These are phyloP conservation scores for Cladosporium sp. DNA, from an alignment of 2,329 filamentous ascomycete genomes.

Conservation along the genomic window DNA sequence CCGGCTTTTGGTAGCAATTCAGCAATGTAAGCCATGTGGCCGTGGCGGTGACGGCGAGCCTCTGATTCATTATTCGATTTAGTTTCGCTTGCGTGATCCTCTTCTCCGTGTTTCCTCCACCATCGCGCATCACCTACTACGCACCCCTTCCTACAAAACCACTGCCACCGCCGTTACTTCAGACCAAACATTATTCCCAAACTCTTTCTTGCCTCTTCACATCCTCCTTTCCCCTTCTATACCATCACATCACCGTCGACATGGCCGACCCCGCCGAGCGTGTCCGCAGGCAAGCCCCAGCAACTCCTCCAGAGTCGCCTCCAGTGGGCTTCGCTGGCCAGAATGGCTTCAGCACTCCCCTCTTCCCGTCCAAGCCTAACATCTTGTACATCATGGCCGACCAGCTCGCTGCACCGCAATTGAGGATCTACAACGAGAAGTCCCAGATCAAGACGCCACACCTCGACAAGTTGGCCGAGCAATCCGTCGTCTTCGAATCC, in stretches of 20 bases:
- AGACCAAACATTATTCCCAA: slow-evolving; percentile 3
- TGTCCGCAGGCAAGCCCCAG: slow-evolving; percentile 32
- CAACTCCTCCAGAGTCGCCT: slow-evolving; percentile 40
- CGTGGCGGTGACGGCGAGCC: slow-evolving; percentile 3
- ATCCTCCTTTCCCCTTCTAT: neutral
- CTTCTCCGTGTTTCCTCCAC: neutral
- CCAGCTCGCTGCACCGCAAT: slow-evolving; percentile 84
- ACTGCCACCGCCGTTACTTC: neutral
- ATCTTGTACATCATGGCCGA: slow-evolving; percentile 96
- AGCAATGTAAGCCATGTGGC: neutral
- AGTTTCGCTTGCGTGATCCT: neutral
- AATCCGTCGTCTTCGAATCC: slow-evolving; percentile 86
- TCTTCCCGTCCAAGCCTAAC: slow-evolving; percentile 60
- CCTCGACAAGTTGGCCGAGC: slow-evolving; percentile 77
- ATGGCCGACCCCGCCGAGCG: slow-evolving; percentile 28
- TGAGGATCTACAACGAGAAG: slow-evolving; percentile 86
- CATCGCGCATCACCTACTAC: neutral
- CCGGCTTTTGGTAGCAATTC: neutral
- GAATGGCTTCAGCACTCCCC: slow-evolving; percentile 41
- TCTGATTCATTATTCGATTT: neutral
- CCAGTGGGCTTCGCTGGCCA: slow-evolving; percentile 40
- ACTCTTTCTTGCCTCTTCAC: neutral
- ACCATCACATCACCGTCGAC: neutral
- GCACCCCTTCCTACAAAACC: neutral
- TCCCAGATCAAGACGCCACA: slow-evolving; percentile 92